Percentiles rank a stretch among this genome's conserved stretches.
phyloP scores from a whole-genome alignment of 352 stramenopile genomes.

The Pythium phragmiticola region DNA sequence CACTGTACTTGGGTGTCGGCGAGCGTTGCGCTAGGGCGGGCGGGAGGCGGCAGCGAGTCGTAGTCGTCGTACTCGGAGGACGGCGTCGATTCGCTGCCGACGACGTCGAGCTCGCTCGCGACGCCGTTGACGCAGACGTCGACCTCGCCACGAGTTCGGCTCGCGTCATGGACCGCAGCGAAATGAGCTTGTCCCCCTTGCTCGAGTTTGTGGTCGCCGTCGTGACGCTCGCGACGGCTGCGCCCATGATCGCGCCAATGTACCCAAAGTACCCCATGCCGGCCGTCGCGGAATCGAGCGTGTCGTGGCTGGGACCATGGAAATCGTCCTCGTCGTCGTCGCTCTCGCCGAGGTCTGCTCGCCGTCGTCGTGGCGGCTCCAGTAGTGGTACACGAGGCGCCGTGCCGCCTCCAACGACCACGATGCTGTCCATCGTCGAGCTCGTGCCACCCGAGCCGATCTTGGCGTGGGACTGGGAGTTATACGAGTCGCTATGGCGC shows the following conservation, averaged over 20 bases:
- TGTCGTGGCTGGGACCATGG: neutral
- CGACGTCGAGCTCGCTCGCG: conserved; percentile 8
- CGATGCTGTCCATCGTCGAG: conserved; percentile 23
- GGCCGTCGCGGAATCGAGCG: conserved; percentile 4
- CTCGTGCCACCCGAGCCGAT: conserved; percentile 11
- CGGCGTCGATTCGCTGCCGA: neutral
- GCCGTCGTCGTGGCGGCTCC: neutral
- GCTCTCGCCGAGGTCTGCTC: conserved; percentile 2
- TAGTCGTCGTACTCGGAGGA: too few relatives aligned
- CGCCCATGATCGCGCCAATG: conserved; percentile 20
- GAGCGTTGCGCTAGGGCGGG: neutral
- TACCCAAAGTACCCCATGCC: conserved; percentile 31
- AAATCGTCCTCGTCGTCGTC: conserved; percentile 21
- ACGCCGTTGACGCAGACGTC: conserved; percentile 7
- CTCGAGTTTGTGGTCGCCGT: conserved; percentile 15
- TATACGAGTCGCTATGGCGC: conserved; percentile 32
- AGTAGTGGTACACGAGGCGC: neutral
- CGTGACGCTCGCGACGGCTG: neutral
- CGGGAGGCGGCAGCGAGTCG: neutral
- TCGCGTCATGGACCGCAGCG: conserved; percentile 45
- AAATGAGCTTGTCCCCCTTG: conserved; percentile 49
- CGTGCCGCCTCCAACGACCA: neutral
- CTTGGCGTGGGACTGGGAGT: conserved; percentile 1
- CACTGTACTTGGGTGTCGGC: neutral
- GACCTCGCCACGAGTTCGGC: conserved; percentile 14